Evolutionary conservation across 768 basidiomycete species (phyloP).

Genomic region (Russula vinacea): DNA sequence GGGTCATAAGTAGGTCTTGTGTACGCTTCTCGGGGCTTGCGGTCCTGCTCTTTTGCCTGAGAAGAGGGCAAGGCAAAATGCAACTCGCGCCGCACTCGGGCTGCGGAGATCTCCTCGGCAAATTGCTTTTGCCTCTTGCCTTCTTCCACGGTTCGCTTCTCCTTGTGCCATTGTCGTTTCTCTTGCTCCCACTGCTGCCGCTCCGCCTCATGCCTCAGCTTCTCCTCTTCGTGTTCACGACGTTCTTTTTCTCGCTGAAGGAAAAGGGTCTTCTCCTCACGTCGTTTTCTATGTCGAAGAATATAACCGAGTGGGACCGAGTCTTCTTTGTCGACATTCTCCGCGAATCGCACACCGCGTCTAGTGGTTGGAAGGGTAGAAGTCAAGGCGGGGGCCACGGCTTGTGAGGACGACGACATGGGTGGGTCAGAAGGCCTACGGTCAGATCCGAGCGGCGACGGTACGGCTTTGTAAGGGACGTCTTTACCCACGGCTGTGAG

Average conservation of each 20-base stretch:
- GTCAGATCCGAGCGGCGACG: slow-evolving; percentile 51
- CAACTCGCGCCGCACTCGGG: slow-evolving; percentile 25
- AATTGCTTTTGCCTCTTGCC: slow-evolving; percentile 34
- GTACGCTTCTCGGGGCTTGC: slow-evolving; percentile 25
- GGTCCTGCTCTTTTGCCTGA: slow-evolving; percentile 19
- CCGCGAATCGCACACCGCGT: slow-evolving; percentile 63
- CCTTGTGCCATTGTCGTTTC: slow-evolving; percentile 43
- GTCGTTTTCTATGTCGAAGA: slow-evolving; percentile 61
- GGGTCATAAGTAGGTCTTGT: slow-evolving; percentile 26
- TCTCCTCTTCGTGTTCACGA: slow-evolving; percentile 48
- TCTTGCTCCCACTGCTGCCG: slow-evolving; percentile 45
- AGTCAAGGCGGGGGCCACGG: slow-evolving; percentile 12
- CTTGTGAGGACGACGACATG: slow-evolving; percentile 20
- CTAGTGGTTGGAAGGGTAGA: slow-evolving; percentile 21
- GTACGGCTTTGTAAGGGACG: slow-evolving; percentile 41
- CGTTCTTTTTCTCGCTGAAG: slow-evolving; percentile 56
- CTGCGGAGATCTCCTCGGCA: slow-evolving; percentile 28
- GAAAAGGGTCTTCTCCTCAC: slow-evolving; percentile 64
- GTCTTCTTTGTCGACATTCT: slow-evolving; percentile 60
- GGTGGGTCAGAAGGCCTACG: slow-evolving; percentile 32
- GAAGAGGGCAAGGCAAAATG: slow-evolving; percentile 9
- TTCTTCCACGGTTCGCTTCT: slow-evolving; percentile 47
- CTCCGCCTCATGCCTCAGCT: slow-evolving; percentile 41
- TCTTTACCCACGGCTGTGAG: slow-evolving; percentile 23
- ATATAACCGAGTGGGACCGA: slow-evolving; percentile 61